Conservation (phyloP, 108 stramenopile species). For the Skeletonema tropicum region DNA sequence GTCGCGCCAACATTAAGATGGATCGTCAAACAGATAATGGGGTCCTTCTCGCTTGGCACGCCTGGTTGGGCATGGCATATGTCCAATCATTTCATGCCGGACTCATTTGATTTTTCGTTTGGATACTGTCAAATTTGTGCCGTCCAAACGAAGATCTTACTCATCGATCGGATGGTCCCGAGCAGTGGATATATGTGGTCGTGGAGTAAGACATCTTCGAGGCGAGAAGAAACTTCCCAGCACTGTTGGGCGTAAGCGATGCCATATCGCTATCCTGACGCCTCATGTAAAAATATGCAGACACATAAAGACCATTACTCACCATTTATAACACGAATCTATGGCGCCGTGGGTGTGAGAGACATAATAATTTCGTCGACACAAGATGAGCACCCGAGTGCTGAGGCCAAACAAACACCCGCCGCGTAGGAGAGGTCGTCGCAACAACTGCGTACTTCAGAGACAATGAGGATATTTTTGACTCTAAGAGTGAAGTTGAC, state of each 20-base stretch:
- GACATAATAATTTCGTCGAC: not conserved
- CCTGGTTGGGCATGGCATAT: not conserved
- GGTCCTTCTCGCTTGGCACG: not conserved
- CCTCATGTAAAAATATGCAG: not conserved
- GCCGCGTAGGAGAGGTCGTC: not conserved
- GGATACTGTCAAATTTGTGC: not conserved
- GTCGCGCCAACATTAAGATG: not conserved
- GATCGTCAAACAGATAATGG: not conserved
- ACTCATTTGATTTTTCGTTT: not conserved
- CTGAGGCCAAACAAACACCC: not conserved
- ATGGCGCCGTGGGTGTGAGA: not conserved
- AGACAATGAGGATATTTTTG: not conserved
- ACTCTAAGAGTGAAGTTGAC: too few species aligned
- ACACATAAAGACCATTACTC: not conserved
- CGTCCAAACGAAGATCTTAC: not conserved
- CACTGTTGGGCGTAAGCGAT: not conserved
- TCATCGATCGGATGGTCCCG: not conserved
- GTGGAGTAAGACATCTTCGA: not conserved
- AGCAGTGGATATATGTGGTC: not conserved
- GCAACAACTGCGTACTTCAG: not conserved
- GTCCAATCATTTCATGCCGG: not conserved
- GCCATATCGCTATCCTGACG: not conserved
- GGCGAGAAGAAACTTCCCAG: not conserved
- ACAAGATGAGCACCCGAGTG: not conserved
- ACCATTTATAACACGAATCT: not conserved